Conservation (phyloP, 2,329 filamentous ascomycete genomes). For the Exophiala spinifera region DNA sequence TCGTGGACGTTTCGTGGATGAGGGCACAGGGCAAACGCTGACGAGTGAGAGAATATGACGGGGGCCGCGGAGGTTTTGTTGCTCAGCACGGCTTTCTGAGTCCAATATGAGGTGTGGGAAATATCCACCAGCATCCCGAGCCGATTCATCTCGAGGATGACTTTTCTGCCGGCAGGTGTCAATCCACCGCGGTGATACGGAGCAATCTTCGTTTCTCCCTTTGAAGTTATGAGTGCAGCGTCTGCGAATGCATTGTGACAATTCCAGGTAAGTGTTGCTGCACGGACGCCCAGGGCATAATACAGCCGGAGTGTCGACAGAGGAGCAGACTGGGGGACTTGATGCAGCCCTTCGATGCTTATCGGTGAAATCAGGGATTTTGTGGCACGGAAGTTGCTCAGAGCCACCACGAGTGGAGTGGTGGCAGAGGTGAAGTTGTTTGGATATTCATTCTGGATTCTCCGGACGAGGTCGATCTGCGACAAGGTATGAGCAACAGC, state of each 20-base stretch:
- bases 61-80: conserved; percentile 55
- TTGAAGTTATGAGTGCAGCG: conserved; percentile 61
- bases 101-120: conserved; percentile 73
- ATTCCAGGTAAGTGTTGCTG: conserved; percentile 87
- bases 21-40: conserved; percentile 73
- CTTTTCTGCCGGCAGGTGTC: conserved; percentile 62
- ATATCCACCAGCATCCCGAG: conserved; percentile 93
- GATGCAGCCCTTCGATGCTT: conserved; percentile 84
- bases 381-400: conserved; percentile 55
- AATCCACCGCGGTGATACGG: conserved; percentile 59
- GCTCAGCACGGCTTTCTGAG: conserved; percentile 76
- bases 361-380: conserved; percentile 72
- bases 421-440: conserved; percentile 59
- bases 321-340: conserved; percentile 74
- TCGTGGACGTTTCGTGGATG: conserved; percentile 91
- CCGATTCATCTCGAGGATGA: conserved; percentile 89
- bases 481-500: conserved; percentile 66
- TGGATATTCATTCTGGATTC: conserved; percentile 63
- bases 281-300: conserved; percentile 75
- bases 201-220: conserved; percentile 36
- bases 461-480: conserved; percentile 70
- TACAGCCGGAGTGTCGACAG: conserved; percentile 71
- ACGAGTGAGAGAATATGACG: conserved; percentile 86
- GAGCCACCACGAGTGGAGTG: conserved; percentile 54
- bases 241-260: conserved; percentile 90